Base-by-base conservation (phyloP, 2,329 filamentous ascomycete species). In the Diaporthe longicolla region DNA sequence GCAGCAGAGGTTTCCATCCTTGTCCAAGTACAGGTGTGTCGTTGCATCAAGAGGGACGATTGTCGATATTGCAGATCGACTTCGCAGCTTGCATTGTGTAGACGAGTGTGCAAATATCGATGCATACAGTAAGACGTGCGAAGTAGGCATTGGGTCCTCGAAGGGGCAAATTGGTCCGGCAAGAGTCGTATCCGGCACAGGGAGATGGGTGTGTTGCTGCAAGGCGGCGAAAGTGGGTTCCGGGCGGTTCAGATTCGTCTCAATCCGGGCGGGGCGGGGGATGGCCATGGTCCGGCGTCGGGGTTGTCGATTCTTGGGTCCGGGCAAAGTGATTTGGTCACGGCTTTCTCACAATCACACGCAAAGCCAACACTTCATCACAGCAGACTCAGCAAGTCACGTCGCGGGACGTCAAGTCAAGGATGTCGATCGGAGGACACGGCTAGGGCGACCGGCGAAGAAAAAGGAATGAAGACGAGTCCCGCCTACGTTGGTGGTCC, bases 401-500 rank as follows among this genome's bases (percentile, higher is more conserved):
- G 70, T 71, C 70, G 70, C 48, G 54, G 45, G 70, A 63, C 59
- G 37, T 58, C 7, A 52, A 15, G 48, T 71, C 70, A 63, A 37
- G 13, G 35, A 54, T 54, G 24, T 63, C 57, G 58, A 32, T 61
- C 59, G 43, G 70, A 63, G 21, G 68, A 43, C n/a, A 54, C 19
- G 26, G 24, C 29, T 58, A 32, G 29, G 29, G 57, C 70, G 57
- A 48, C 45, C 48, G 54, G 70, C 57, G 57, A 58, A 35, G 26
- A 52, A 40, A 50, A 68, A 40, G 13, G 48, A 54, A 50, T 45
- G 24, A 63, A 58, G 70, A 57, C 72, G 65, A 50, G 32, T 63
- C 66, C 45, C n/a, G 45, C 32, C 17, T 57, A 61, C 52, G 66
- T 45, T n/a, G 88, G 89, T 1, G 90, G 91, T 21, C 92, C 91